phyloP scores from a whole-genome alignment of 83 land plant genomes.

The Larix sibirica region DNA sequence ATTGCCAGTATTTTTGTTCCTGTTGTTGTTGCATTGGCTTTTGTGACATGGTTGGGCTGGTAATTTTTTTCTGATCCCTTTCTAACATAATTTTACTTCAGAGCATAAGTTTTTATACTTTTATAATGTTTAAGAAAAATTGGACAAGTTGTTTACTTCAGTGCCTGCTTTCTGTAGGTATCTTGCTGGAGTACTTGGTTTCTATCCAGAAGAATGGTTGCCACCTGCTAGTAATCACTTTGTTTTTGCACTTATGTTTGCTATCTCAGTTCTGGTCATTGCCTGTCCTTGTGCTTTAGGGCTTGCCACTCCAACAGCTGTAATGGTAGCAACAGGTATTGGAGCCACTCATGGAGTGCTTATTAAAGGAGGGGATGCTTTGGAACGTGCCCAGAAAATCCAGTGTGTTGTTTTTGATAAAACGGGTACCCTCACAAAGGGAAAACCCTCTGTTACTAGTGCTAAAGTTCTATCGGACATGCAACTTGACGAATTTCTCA shows the following conservation, averaged over 20 bases:
- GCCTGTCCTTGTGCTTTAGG: constrained; percentile 98
- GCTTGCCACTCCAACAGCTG: constrained; percentile 93
- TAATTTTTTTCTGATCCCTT: constrained; percentile 26
- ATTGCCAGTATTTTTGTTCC: constrained; percentile 98
- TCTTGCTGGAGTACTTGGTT: constrained; percentile 58
- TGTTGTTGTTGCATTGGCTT: constrained; percentile 67
- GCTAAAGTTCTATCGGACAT: constrained; percentile 67
- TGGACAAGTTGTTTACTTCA: neutral
- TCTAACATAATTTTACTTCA: neutral
- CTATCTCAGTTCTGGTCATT: constrained; percentile 90
- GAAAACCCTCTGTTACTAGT: constrained; percentile 80
- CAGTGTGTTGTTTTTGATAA: constrained; percentile 91
- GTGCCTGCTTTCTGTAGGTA: constrained; percentile 56
- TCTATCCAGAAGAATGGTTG: constrained; percentile 82
- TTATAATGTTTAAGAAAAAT: constrained; percentile 1
- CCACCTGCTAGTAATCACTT: constrained; percentile 90
- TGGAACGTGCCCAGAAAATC: constrained; percentile 87
- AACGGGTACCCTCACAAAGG: constrained; percentile 97
- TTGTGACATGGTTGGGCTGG: constrained; percentile 81
- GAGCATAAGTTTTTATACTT: neutral
- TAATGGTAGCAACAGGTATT: constrained; percentile 94
- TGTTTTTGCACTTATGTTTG: constrained; percentile 93
- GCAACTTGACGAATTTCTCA: constrained; percentile 79
- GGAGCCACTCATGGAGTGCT: constrained; percentile 92
- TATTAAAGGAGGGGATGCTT: constrained; percentile 90